These are phyloP conservation scores for Gilbertella persicaria DNA, from an alignment of 371 early-diverging fungal species.

Conservation along the genomic window DNA sequence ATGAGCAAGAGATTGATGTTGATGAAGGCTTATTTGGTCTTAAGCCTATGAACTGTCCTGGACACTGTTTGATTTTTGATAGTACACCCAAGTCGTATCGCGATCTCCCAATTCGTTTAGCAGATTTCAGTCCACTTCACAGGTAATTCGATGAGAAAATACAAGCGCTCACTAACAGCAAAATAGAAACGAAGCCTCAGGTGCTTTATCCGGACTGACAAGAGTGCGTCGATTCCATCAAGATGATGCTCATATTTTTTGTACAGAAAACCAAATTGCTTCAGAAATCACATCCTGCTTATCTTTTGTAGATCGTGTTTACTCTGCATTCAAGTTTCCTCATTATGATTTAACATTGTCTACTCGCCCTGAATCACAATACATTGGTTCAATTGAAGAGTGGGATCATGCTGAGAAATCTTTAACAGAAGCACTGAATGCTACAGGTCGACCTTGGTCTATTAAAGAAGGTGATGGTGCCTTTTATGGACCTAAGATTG, in stretches of 20 bases:
- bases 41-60: conserved; percentile 99
- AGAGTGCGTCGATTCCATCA: conserved; percentile 96
- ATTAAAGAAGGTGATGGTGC: conserved; percentile 99
- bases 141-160: conserved; percentile 61
- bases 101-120: conserved; percentile 90
- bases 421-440: conserved; percentile 79
- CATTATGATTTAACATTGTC: conserved; percentile 88
- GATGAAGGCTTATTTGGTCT: conserved; percentile 77
- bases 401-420: conserved; percentile 95
- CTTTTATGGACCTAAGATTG: conserved; percentile 99
- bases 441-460: conserved; percentile 81
- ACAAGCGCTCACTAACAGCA: too few relatives aligned
- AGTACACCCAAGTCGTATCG: conserved; percentile 83
- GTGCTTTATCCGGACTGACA: conserved; percentile 92
- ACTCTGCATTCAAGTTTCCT: conserved; percentile 81
- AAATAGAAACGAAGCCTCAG: conserved; percentile 87
- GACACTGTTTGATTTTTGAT: conserved; percentile 93
- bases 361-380: conserved; percentile 94
- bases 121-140: conserved; percentile 96
- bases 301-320: conserved; percentile 88
- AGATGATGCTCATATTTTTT: conserved; percentile 98
- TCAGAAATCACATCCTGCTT: conserved; percentile 82
- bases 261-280: conserved; percentile 73
- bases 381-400: conserved; percentile 86
- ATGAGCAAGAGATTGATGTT: conserved; percentile 45